These are phyloP conservation scores for Eimeria acervulina DNA, from an alignment of 169 alveolate genomes.

Conservation along the genomic window DNA sequence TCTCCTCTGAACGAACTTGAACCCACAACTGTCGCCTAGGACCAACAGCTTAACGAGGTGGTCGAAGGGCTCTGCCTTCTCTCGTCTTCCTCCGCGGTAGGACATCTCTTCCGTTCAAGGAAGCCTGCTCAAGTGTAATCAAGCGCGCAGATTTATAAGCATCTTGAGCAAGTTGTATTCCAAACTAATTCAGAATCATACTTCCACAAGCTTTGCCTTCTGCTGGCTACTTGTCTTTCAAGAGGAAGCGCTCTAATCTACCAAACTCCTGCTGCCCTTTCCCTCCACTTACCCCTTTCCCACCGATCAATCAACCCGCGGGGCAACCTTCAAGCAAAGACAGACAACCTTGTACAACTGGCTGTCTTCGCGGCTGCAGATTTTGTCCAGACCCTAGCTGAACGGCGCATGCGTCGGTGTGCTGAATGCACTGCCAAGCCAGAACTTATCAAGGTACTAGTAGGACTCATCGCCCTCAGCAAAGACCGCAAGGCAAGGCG, in stretches of 20 bases:
- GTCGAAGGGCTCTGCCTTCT: slow-evolving; percentile 77
- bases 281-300: neutral
- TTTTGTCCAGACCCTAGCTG: neutral
- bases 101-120: slow-evolving; percentile 62
- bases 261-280: neutral
- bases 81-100: slow-evolving; percentile 66
- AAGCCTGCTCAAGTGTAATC: slow-evolving; percentile 14
- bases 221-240: neutral
- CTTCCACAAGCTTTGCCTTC: neutral
- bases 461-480: slow-evolving; percentile 27
- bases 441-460: neutral
- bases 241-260: neutral
- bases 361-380: slow-evolving; percentile 19
- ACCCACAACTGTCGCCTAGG: slow-evolving; percentile 76
- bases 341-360: neutral
- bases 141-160: neutral
- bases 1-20: neutral
- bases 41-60: slow-evolving; percentile 76
- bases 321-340: slow-evolving; percentile 9
- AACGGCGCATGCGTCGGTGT: neutral
- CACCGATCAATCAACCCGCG: neutral
- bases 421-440: slow-evolving; percentile 7
- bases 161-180: too few species aligned
- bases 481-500: neutral
- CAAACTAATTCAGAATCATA: neutral